Percentiles rank a stretch among this genome's conserved stretches.
phyloP scores from a whole-genome alignment of 768 basidiomycete species.

The Agrocybe chaxingu region DNA sequence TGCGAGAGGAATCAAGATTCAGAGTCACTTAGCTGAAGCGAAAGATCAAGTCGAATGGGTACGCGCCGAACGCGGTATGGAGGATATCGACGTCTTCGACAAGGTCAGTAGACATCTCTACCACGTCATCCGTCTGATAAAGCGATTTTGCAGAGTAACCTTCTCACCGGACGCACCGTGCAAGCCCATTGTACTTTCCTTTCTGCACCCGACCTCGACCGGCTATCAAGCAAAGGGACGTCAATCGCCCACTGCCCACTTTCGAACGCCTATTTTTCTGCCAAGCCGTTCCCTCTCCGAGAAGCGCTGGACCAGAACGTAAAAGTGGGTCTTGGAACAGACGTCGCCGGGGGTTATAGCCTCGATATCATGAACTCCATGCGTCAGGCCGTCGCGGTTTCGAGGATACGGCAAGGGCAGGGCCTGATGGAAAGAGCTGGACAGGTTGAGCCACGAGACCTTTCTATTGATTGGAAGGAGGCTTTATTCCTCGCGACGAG shows the following conservation, averaged over 20 bases:
- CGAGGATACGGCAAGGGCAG: conserved; percentile 63
- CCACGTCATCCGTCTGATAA: neutral
- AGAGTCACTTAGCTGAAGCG: conserved; percentile 84
- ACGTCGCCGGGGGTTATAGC: conserved; percentile 85
- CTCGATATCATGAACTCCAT: conserved; percentile 75
- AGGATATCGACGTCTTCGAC: conserved; percentile 78
- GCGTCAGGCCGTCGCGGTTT: conserved; percentile 73
- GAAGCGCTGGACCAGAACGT: conserved; percentile 67
- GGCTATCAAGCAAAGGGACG: conserved; percentile 46
- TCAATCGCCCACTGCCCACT: conserved; percentile 86
- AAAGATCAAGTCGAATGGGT: conserved; percentile 77
- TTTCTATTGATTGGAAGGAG: conserved; percentile 79
- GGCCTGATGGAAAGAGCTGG: neutral
- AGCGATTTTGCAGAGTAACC: conserved; percentile 40
- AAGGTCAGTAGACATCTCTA: conserved; percentile 37
- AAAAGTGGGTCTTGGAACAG: conserved; percentile 78
- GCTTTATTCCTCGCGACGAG: conserved; percentile 76
- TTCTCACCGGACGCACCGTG: conserved; percentile 63
- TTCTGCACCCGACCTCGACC: conserved; percentile 42
- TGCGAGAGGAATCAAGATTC: conserved; percentile 48
- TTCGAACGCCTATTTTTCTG: conserved; percentile 86
- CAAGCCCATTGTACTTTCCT: conserved; percentile 93
- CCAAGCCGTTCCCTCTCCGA: conserved; percentile 61
- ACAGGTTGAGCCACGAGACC: conserved; percentile 10
- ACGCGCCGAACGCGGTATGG: conserved; percentile 47